Conservation (phyloP, 768 basidiomycete species). For the Amanita polypyramis region DNA sequence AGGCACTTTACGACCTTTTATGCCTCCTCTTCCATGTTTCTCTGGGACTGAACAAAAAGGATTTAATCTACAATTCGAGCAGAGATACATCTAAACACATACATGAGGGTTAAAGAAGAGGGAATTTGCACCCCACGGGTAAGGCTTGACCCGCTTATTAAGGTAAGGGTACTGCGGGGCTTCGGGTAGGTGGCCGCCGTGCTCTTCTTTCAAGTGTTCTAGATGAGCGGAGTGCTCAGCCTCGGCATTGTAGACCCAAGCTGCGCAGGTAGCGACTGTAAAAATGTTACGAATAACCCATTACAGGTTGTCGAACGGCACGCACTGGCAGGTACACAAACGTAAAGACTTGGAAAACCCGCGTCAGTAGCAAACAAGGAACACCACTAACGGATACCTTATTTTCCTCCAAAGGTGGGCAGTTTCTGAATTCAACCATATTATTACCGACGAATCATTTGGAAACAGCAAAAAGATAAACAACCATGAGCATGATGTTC, state of each 20-base stretch:
- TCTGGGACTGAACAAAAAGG: constrained; percentile 39
- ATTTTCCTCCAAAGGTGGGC: constrained; percentile 81
- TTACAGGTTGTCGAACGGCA: constrained; percentile 12
- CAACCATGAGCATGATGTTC: constrained; percentile 58
- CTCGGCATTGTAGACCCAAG: constrained; percentile 49
- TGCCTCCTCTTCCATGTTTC: constrained; percentile 37
- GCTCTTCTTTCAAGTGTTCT: constrained; percentile 60
- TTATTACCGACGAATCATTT: constrained; percentile 1
- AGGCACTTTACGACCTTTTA: neutral
- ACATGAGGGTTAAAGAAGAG: constrained; percentile 77
- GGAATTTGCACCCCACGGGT: constrained; percentile 78
- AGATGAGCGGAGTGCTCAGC: constrained; percentile 60
- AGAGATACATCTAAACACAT: constrained; percentile 14
- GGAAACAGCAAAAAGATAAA: constrained; percentile 6
- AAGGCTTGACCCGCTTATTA: constrained; percentile 69
- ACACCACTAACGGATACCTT: constrained; percentile 35
- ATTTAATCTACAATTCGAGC: neutral
- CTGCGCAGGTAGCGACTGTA: constrained; percentile 37
- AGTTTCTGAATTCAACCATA: constrained; percentile 40
- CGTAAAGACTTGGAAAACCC: constrained; percentile 49
- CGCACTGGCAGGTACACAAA: constrained; percentile 68
- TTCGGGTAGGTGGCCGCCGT: constrained; percentile 63
- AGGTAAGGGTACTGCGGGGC: constrained; percentile 67
- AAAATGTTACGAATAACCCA: neutral
- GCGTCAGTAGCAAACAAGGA: constrained; percentile 7